phyloP scores from a whole-genome alignment of 164 flowering plant species.

The Tinospora cordifolia region DNA sequence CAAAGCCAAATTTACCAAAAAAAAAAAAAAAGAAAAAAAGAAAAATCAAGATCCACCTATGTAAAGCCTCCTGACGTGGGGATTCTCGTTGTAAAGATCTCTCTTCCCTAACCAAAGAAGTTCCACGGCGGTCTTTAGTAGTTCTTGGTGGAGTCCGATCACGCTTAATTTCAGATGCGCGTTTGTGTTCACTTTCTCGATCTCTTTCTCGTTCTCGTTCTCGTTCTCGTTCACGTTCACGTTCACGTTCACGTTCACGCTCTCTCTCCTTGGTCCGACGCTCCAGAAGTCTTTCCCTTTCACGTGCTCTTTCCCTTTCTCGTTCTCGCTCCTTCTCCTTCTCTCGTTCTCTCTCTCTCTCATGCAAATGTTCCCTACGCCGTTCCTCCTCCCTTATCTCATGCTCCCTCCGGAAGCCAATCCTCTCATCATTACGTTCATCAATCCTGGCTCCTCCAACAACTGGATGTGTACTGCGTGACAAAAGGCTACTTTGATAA shows the following conservation, averaged over 20 bases:
- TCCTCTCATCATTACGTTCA: constrained; percentile 65
- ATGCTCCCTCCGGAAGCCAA: constrained; percentile 50
- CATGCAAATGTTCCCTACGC: constrained; percentile 60
- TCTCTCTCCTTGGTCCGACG: constrained; percentile 38
- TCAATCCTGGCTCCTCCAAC: constrained; percentile 37
- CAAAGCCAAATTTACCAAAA: constrained; percentile 22
- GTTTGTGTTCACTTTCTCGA: constrained; percentile 58
- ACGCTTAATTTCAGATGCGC: constrained; percentile 49
- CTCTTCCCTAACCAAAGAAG: constrained; percentile 51
- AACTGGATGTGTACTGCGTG: constrained; percentile 45
- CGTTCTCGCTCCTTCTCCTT: too few relatives aligned
- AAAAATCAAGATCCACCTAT: constrained; percentile 82
- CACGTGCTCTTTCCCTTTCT: constrained; percentile 46
- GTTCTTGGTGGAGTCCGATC: constrained; percentile 67
- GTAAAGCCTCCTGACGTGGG: constrained; percentile 58
- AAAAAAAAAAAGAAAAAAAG: constrained; percentile 4
- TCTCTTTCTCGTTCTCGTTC: constrained; percentile 32
- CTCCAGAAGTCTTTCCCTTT: too few relatives aligned
- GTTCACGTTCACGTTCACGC: constrained; percentile 33
- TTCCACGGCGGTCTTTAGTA: constrained; percentile 58
- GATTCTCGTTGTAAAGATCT: constrained; percentile 50
- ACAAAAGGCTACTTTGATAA: constrained; percentile 39
- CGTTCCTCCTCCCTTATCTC: constrained; percentile 81
- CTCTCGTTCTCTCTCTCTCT: constrained; percentile 66
- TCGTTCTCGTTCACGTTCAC: constrained; percentile 38